phyloP scores from a whole-genome alignment of 129 eudicot genomes.

The Flaveria linearis region DNA sequence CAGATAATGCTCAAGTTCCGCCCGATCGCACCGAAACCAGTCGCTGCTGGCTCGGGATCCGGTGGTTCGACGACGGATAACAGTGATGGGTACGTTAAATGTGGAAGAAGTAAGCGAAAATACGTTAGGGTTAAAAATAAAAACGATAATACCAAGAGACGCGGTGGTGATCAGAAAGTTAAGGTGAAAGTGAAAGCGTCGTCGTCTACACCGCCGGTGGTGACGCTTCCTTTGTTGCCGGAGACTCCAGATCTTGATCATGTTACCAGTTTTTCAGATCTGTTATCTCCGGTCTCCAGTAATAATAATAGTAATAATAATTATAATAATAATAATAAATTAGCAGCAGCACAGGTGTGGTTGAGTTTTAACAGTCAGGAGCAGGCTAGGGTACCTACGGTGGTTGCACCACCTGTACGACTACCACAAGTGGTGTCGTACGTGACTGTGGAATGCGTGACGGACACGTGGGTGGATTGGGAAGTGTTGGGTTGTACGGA shows the following conservation, averaged over 20 bases:
- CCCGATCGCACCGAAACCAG: slow-evolving; percentile 93
- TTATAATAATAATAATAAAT: background rate
- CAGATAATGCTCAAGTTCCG: slow-evolving; percentile 71
- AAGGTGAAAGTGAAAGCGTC: slow-evolving; percentile 9
- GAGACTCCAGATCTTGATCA: slow-evolving; percentile 73
- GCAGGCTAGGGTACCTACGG: slow-evolving; percentile 5
- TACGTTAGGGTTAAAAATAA: slow-evolving; percentile 37
- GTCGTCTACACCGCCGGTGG: slow-evolving; percentile 23
- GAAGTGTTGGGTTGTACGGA: slow-evolving; percentile 47
- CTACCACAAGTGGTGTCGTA: slow-evolving; percentile 37
- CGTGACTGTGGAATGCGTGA: slow-evolving; percentile 81
- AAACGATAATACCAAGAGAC: slow-evolving; percentile 2
- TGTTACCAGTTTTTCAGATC: slow-evolving; percentile 29
- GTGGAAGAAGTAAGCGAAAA: slow-evolving; percentile 56
- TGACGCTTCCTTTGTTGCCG: slow-evolving; percentile 70
- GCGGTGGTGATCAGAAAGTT: slow-evolving; percentile 12
- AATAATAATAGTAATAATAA: background rate
- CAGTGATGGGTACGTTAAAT: slow-evolving; percentile 32
- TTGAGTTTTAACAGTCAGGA: slow-evolving; percentile 41
- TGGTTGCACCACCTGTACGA: background rate
- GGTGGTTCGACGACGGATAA: slow-evolving; percentile 41
- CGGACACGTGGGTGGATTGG: slow-evolving; percentile 59
- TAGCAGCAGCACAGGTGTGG: slow-evolving; percentile 40
- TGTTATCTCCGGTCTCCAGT: background rate
- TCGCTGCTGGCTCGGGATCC: slow-evolving; percentile 36